Evolutionary conservation across 73 alveolate species (phyloP).

Genomic region (Paramecium octaurelia): DNA sequence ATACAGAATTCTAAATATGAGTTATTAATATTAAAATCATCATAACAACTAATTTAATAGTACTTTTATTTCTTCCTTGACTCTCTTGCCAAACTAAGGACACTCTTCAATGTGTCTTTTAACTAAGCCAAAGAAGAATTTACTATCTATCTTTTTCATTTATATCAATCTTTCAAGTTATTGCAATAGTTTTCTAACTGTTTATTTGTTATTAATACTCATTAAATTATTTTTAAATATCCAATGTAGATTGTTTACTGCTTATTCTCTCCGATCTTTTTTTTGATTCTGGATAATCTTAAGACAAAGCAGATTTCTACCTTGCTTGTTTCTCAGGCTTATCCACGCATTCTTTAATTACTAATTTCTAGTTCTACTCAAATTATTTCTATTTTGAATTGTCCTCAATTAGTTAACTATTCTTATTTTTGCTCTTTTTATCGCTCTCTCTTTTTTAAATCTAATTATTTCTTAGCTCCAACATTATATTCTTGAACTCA

Average conservation of each 20-base stretch:
- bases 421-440: neutral
- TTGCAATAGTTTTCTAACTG: neutral
- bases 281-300: neutral
- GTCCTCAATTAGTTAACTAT: neutral
- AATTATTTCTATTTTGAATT: neutral
- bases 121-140: neutral
- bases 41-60: neutral
- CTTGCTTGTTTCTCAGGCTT: neutral
- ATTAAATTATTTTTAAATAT: neutral
- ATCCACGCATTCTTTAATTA: neutral
- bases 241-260: neutral
- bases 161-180: neutral
- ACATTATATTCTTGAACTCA: neutral
- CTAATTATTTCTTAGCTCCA: neutral
- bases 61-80: neutral
- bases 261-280: neutral
- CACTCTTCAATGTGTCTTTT: slow-evolving; percentile 25
- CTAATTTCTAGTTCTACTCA: neutral
- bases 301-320: neutral
- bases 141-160: slow-evolving; percentile 1
- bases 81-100: slow-evolving; percentile 18
- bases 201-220: neutral
- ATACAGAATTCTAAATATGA: neutral
- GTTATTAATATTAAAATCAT: neutral
- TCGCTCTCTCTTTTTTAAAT: neutral